These are phyloP conservation scores for Strobilomyces echinocephalus DNA, from an alignment of 768 basidiomycete species.

Conservation along the genomic window DNA sequence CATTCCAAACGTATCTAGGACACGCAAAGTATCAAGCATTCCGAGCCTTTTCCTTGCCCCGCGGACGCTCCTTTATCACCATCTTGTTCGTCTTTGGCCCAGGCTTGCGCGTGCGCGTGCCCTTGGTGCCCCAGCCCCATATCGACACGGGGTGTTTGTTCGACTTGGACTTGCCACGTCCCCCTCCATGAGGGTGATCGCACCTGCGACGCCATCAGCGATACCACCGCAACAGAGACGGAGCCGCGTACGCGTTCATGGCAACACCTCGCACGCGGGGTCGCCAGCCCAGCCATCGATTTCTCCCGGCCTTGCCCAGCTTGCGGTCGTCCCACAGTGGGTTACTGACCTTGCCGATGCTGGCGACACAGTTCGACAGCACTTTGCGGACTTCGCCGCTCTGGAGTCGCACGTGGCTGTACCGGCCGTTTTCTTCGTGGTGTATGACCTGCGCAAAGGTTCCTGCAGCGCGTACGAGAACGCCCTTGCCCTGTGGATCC, in stretches of 20 bases:
- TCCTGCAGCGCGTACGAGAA: slow-evolving; percentile 88
- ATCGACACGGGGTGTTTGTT: slow-evolving; percentile 90
- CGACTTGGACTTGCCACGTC: slow-evolving; percentile 95
- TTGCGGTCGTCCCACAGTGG: slow-evolving; percentile 78
- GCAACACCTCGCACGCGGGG: slow-evolving; percentile 92
- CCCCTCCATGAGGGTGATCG: slow-evolving; percentile 96
- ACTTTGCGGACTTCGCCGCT: slow-evolving; percentile 92
- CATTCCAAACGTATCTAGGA: neutral
- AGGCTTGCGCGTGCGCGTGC: slow-evolving; percentile 87
- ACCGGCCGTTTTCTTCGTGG: slow-evolving; percentile 66
- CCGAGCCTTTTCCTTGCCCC: slow-evolving; percentile 57
- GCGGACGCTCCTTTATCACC: slow-evolving; percentile 80
- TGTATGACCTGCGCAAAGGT: slow-evolving; percentile 76
- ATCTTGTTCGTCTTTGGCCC: slow-evolving; percentile 89
- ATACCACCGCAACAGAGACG: neutral
- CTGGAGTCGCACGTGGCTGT: slow-evolving; percentile 79
- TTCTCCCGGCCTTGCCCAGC: slow-evolving; percentile 89
- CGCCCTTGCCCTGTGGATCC: slow-evolving; percentile 65
- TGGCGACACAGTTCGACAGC: slow-evolving; percentile 76
- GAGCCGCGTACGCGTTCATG: slow-evolving; percentile 78
- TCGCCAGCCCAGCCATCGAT: slow-evolving; percentile 79
- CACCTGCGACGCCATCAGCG: slow-evolving; percentile 39
- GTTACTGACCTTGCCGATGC: slow-evolving; percentile 90
- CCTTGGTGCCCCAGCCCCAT: slow-evolving; percentile 92
- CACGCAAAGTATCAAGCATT: neutral